Conservation (phyloP, 148 eudicot species). For the Cornus kousa region DNA sequence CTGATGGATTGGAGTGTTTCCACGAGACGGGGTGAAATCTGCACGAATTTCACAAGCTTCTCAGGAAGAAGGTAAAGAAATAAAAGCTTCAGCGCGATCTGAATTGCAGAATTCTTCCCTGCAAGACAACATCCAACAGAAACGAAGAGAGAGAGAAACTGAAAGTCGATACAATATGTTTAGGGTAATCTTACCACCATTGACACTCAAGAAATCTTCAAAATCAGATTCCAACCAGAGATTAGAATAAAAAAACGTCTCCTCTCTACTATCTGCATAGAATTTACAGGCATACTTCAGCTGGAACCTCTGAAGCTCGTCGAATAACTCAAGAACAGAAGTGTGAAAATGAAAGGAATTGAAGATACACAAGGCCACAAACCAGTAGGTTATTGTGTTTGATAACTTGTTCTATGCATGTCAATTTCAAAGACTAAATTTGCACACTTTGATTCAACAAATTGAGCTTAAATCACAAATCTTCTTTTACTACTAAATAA, state of each 20-base stretch:
- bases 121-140: no score
- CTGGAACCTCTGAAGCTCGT: not conserved
- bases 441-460: no score
- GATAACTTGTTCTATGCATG: no score
- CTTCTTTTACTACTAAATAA: no score
- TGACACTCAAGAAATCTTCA: slow-evolving; percentile 15
- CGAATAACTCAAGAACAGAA: not conserved
- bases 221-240: slow-evolving; percentile 10
- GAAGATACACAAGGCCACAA: no score
- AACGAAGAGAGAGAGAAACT: not conserved
- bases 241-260: slow-evolving; percentile 10
- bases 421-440: no score
- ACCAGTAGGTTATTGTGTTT: no score
- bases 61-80: not conserved
- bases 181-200: slow-evolving; percentile 9
- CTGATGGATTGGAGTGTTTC: slow-evolving; percentile 6
- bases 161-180: not conserved
- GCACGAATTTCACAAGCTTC: not conserved
- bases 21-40: not conserved
- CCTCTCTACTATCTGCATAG: slow-evolving; percentile 1
- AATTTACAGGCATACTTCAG: not conserved
- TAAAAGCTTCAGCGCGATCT: not conserved
- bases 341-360: not conserved
- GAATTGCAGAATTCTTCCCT: no score
- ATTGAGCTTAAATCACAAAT: no score